Evolutionary conservation across 331 rosid genomes (phyloP).

Genomic region (Telfairia occidentalis): DNA sequence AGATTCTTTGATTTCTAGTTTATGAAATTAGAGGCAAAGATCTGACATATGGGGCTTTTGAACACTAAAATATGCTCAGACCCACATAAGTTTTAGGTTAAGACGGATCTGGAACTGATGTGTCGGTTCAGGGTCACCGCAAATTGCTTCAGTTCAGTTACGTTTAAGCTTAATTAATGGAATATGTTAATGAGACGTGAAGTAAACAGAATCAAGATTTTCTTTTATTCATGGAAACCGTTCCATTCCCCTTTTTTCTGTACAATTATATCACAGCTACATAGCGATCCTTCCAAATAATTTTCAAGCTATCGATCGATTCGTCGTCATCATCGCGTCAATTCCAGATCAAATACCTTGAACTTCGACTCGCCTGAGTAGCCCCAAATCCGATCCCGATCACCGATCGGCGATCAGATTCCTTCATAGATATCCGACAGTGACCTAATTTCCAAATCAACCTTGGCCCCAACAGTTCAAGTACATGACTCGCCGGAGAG

Average conservation of each 20-base stretch:
- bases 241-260: background rate
- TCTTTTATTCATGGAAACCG: background rate
- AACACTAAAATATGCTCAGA: background rate
- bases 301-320: background rate
- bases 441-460: slow-evolving; percentile 16
- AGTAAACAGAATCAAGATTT: background rate
- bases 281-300: background rate
- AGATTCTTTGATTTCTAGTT: background rate
- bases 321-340: background rate
- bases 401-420: slow-evolving; percentile 1
- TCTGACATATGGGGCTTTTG: background rate
- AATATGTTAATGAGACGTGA: background rate
- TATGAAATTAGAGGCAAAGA: background rate
- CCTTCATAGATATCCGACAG: background rate
- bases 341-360: background rate
- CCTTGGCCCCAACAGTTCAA: slow-evolving; percentile 92
- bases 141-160: background rate
- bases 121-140: background rate
- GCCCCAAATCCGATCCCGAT: background rate
- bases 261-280: slow-evolving; percentile 8
- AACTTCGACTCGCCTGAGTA: background rate
- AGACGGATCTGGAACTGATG: background rate
- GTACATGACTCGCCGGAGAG: slow-evolving; percentile 77
- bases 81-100: background rate
- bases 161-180: background rate